Evolutionary conservation across 805 yeast species (phyloP), one percentile per base, ranked within the genome.

Genomic region (Lipomyces chichibuensis): DNA sequence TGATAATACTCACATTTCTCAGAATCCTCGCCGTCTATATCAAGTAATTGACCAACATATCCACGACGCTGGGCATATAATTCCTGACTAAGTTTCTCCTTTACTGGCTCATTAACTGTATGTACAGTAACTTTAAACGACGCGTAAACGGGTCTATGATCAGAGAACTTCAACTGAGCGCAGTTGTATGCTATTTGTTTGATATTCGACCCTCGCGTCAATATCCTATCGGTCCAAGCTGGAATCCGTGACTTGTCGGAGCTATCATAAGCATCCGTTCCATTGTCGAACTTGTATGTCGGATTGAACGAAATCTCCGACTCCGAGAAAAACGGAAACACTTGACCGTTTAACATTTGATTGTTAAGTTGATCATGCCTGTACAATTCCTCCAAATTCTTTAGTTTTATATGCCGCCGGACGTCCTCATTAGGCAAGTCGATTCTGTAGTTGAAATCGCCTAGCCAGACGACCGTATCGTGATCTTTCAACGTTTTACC

Each of bases 201-300:
- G 54, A 92, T 73, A 20, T 79, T 79, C 3, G 80, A 76, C 51
- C 96, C 92, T 66, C 83, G 82, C 73, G 83, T 88, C 59, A 94
- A 79, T 64, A 91, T 88, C 74, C 99, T 82, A 77, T 94, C 99
- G 0, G 98, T 94, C 98, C 98, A 94, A 0, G 97, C 89, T 0
- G 99, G 99, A 3, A 91, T 88, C 73, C 99, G 84, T 69, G 89
- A 94, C 76, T 94, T 94, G 72, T 94, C 99, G 11, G 96, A 89
- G 1, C 96, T 83, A 76, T 94, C 98, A 76, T 93, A 95, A 23
- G 77, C 80, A 59, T 85, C 83, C 0, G 97, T 88, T 2, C 94
- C 95, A 69, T 89, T 88, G 76, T 94, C 97, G 77, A 86, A 94
- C 75, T 94, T 94, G 80, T 94, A 94, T 0, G 99, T 95, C 9